Percentiles rank a stretch among this genome's conserved stretches.
Evolutionary conservation across 306 rosid genomes (phyloP).

Genomic region (Prosopis cineraria): DNA sequence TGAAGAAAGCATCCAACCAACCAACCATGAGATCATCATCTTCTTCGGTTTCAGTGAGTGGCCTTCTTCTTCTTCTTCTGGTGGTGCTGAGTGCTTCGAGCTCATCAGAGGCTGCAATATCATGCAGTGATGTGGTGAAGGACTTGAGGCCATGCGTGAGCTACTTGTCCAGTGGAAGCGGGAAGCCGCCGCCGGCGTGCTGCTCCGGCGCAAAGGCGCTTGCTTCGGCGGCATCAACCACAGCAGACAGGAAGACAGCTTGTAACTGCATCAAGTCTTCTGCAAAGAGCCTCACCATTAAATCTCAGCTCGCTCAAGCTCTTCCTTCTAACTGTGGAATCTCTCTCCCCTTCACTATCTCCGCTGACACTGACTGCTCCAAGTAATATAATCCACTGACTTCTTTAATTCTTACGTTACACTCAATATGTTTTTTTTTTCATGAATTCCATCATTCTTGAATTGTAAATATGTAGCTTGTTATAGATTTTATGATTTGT

Average conservation of each 20-base stretch:
- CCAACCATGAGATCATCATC: slow-evolving; percentile 40
- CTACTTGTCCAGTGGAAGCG: slow-evolving; percentile 69
- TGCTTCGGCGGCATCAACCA: slow-evolving; percentile 51
- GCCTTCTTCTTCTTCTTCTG: neutral
- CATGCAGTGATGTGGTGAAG: slow-evolving; percentile 61
- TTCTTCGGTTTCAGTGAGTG: slow-evolving; percentile 19
- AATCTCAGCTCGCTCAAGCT: slow-evolving; percentile 54
- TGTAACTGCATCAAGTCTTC: slow-evolving; percentile 69
- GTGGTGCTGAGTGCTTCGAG: neutral
- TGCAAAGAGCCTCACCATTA: slow-evolving; percentile 49
- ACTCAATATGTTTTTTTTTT: too few relatives aligned
- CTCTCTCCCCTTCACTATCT: slow-evolving; percentile 41
- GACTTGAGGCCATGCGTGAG: slow-evolving; percentile 66
- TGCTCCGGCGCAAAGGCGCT: slow-evolving; percentile 71
- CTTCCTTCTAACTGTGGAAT: slow-evolving; percentile 79
- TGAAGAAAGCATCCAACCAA: neutral
- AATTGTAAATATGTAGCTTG: too few relatives aligned
- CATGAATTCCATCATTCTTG: too few relatives aligned
- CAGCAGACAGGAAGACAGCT: slow-evolving; percentile 61
- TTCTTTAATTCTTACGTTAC: neutral
- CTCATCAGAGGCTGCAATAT: slow-evolving; percentile 56
- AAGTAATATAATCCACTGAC: slow-evolving; percentile 38
- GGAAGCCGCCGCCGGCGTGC: slow-evolving; percentile 67
- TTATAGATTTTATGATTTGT: too few relatives aligned
- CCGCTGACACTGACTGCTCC: slow-evolving; percentile 70